Conservation (phyloP, 352 stramenopile species). For the Globisporangium paddicum region DNA sequence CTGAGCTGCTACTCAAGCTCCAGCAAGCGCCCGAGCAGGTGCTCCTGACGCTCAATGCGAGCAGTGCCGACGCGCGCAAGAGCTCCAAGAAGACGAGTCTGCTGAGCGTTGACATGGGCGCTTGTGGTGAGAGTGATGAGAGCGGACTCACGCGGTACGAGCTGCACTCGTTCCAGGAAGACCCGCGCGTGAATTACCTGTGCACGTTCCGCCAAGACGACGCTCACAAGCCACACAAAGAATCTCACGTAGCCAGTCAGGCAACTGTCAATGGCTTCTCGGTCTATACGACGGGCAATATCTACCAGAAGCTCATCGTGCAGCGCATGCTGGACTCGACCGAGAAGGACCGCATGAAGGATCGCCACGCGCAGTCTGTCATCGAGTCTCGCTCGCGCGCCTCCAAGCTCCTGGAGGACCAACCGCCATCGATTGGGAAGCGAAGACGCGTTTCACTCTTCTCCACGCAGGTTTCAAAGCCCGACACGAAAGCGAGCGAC, state of each 20-base stretch:
- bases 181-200: slow-evolving; percentile 62
- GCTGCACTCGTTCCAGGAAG: slow-evolving; percentile 69
- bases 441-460: slow-evolving; percentile 10
- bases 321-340: slow-evolving; percentile 68
- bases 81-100: slow-evolving; percentile 43
- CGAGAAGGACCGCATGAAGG: slow-evolving; percentile 81
- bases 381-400: slow-evolving; percentile 59
- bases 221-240: neutral
- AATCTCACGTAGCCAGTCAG: neutral
- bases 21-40: slow-evolving; percentile 25
- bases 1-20: slow-evolving; percentile 64
- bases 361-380: slow-evolving; percentile 72
- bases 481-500: slow-evolving; percentile 1
- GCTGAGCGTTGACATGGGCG: slow-evolving; percentile 30
- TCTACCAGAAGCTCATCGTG: slow-evolving; percentile 80
- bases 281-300: slow-evolving; percentile 51
- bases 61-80: neutral
- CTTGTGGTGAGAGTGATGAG: slow-evolving; percentile 2
- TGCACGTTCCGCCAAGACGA: slow-evolving; percentile 36
- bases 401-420: slow-evolving; percentile 54
- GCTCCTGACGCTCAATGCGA: slow-evolving; percentile 25
- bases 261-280: slow-evolving; percentile 25
- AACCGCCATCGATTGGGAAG: slow-evolving; percentile 1
- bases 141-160: slow-evolving; percentile 49
- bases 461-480: slow-evolving; percentile 10